Evolutionary conservation across 2,329 filamentous ascomycete genomes (phyloP).

Genomic region (Botrytis squamosa): DNA sequence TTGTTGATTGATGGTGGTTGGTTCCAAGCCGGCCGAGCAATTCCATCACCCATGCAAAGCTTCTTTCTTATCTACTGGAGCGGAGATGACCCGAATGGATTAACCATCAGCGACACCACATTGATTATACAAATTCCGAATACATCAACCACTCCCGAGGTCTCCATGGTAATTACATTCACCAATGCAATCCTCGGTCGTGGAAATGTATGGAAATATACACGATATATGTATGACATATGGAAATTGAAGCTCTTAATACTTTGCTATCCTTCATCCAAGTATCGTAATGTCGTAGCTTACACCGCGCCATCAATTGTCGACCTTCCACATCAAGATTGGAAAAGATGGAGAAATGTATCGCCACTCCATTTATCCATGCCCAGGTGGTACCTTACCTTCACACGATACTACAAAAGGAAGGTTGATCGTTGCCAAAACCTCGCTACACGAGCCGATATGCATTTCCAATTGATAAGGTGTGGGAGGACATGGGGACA

Average conservation of each 20-base stretch:
- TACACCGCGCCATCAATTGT: neutral
- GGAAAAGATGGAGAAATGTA: neutral
- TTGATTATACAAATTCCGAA: too few relatives aligned
- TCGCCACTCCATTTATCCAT: conserved; percentile 3
- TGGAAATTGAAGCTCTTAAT: neutral
- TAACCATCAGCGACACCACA: neutral
- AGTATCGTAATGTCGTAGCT: neutral
- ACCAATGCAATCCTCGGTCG: neutral
- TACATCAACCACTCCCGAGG: neutral
- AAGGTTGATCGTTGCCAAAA: conserved; percentile 7
- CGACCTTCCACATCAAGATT: conserved; percentile 13
- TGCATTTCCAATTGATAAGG: conserved; percentile 7
- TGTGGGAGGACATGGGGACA: conserved; percentile 8
- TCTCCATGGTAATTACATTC: neutral
- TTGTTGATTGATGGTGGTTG: neutral
- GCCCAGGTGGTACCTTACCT: conserved; percentile 12
- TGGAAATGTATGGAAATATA: neutral
- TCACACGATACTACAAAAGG: conserved; percentile 11
- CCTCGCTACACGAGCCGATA: neutral
- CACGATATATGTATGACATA: neutral
- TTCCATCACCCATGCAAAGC: neutral
- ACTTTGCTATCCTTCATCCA: too few relatives aligned
- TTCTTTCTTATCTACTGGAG: neutral
- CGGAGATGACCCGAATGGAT: neutral
- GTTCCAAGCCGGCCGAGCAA: neutral